Percentiles rank a stretch among this genome's conserved stretches.
These are phyloP conservation scores for Margaritispora aquatica DNA, from an alignment of 495 filamentous ascomycete genomes.

Conservation along the genomic window DNA sequence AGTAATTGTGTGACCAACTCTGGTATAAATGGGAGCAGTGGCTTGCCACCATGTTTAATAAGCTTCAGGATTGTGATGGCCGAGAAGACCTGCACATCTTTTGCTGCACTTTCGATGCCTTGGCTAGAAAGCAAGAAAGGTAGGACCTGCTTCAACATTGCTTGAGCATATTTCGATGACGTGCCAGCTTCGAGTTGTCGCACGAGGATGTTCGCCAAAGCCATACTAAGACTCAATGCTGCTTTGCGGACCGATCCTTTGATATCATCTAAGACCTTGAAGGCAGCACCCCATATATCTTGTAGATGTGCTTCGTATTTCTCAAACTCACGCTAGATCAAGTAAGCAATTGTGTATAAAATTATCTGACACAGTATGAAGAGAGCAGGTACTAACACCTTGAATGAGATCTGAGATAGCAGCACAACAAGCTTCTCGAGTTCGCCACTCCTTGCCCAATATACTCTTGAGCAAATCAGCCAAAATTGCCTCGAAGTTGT, in stretches of 20 bases:
- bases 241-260: slow-evolving; percentile 82
- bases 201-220: slow-evolving; percentile 74
- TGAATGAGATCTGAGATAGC: slow-evolving; percentile 83
- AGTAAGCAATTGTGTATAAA: not conserved
- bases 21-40: slow-evolving; percentile 73
- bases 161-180: slow-evolving; percentile 60
- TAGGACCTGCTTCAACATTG: slow-evolving; percentile 75
- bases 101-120: slow-evolving; percentile 77
- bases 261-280: slow-evolving; percentile 90
- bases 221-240: slow-evolving; percentile 73
- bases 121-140: slow-evolving; percentile 88
- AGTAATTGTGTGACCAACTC: slow-evolving; percentile 75
- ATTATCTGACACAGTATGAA: not conserved
- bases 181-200: slow-evolving; percentile 78
- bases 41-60: slow-evolving; percentile 73
- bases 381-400: slow-evolving; percentile 30
- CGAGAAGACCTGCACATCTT: slow-evolving; percentile 74
- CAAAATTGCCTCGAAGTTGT: slow-evolving; percentile 80
- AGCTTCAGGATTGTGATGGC: slow-evolving; percentile 77
- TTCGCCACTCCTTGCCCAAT: slow-evolving; percentile 85
- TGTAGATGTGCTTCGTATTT: slow-evolving; percentile 79
- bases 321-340: slow-evolving; percentile 47
- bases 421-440: slow-evolving; percentile 83
- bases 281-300: slow-evolving; percentile 73
- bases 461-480: slow-evolving; percentile 78